Conservation (phyloP, 163 green algal species). For the Scenedesmus sp. region DNA sequence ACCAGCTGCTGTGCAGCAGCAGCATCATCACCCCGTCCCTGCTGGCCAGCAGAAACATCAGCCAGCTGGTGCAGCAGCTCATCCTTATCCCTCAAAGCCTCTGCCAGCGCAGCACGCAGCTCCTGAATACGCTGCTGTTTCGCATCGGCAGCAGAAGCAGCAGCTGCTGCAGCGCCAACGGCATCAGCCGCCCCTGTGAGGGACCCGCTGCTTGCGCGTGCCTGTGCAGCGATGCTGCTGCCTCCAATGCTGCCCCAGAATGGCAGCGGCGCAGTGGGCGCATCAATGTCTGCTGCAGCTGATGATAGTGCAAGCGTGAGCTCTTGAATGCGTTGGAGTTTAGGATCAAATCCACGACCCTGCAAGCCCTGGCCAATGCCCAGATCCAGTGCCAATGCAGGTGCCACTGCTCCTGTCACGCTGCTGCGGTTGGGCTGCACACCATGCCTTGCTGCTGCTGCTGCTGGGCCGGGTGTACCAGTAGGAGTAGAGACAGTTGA, state of each 20-base stretch:
- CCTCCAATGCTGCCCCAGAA: not conserved
- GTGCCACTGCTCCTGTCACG: not conserved
- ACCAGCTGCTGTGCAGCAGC: constrained; percentile 25
- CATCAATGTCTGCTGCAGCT: constrained; percentile 26
- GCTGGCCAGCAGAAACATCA: not conserved
- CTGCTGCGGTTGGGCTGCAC: not conserved
- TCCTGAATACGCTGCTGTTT: constrained; percentile 42
- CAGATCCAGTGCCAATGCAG: not conserved
- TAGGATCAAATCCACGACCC: not conserved
- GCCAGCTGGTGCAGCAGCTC: constrained; percentile 25
- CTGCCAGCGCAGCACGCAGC: constrained; percentile 40
- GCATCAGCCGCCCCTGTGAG: not conserved
- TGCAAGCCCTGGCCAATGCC: not conserved
- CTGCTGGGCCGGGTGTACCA: not conserved
- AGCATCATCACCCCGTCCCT: not conserved
- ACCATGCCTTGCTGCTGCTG: not conserved
- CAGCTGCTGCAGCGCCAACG: not conserved
- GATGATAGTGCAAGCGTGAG: not conserved
- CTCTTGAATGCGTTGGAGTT: constrained; percentile 30
- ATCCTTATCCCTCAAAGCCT: constrained; percentile 32
- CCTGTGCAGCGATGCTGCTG: not conserved
- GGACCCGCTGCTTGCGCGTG: not conserved
- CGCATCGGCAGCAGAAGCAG: not conserved
- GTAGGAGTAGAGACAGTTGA: not conserved
- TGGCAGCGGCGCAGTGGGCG: not conserved